Conservation (phyloP, 225 moss, liverwort and hornwort genomes). For the Pseudisothecium myosuroides region DNA sequence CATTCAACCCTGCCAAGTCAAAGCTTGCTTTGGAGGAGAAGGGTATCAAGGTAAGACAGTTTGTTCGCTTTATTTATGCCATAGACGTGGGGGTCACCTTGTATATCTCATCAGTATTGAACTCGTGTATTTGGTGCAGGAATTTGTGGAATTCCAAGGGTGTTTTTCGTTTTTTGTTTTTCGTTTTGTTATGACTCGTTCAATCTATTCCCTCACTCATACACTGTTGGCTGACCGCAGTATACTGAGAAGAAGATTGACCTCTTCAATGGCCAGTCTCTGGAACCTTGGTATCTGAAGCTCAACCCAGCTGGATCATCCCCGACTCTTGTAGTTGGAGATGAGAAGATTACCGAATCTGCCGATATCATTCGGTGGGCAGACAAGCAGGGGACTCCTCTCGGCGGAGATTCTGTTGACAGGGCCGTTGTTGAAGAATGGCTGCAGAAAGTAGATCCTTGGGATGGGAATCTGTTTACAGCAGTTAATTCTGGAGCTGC, state of each 20-base stretch:
- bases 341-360: conserved; percentile 43
- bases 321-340: conserved; percentile 50
- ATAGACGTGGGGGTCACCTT: not conserved
- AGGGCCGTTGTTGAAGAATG: conserved; percentile 51
- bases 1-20: conserved; percentile 81
- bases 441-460: conserved; percentile 68
- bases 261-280: conserved; percentile 50
- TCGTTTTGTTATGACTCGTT: not conserved
- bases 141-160: not conserved
- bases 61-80: not conserved
- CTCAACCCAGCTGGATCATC: conserved; percentile 35
- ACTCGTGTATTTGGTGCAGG: not conserved
- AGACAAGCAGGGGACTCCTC: conserved; percentile 60
- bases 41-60: conserved; percentile 29
- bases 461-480: conserved; percentile 66
- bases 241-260: conserved; percentile 71
- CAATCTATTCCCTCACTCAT: not conserved
- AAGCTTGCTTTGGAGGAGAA: conserved; percentile 80
- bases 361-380: conserved; percentile 73
- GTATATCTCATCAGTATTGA: not conserved
- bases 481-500: conserved; percentile 24
- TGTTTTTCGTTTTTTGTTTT: not conserved
- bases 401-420: conserved; percentile 75
- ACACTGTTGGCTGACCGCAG: conserved; percentile 14
- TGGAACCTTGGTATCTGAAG: conserved; percentile 77